phyloP scores from a whole-genome alignment of 1,139 yeast genomes.

The Geotrichum bryndzae region DNA sequence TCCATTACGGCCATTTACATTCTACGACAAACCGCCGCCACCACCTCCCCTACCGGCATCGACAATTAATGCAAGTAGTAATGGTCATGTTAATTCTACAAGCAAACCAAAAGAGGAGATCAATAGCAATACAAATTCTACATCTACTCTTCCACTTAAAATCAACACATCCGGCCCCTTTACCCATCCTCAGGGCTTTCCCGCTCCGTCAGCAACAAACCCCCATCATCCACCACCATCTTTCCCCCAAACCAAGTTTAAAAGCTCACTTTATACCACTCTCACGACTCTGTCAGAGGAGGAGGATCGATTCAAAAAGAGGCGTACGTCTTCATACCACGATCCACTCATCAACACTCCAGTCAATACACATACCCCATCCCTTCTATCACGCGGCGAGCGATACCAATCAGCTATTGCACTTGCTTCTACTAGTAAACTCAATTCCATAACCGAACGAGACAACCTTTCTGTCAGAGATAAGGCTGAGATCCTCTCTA shows the following conservation, averaged over 20 bases:
- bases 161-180: background rate
- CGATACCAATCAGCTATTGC: constrained; percentile 27
- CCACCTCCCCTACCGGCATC: constrained; percentile 1
- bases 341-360: constrained; percentile 26
- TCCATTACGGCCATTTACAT: constrained; percentile 14
- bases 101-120: background rate
- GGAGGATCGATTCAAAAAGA: constrained; percentile 22
- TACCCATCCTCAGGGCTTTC: background rate
- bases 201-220: background rate
- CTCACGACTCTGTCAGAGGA: constrained; percentile 20
- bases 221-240: constrained; percentile 3
- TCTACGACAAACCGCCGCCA: constrained; percentile 7
- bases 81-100: constrained; percentile 1
- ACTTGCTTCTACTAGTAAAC: constrained; percentile 19
- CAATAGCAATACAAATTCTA: background rate
- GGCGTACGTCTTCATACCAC: constrained; percentile 31
- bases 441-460: constrained; percentile 15
- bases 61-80: background rate
- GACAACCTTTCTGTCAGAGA: constrained; percentile 21
- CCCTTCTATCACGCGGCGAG: constrained; percentile 19
- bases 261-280: constrained; percentile 16
- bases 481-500: constrained; percentile 28
- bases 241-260: constrained; percentile 8
- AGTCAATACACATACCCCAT: constrained; percentile 10
- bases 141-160: background rate